A percentile compares a stretch with the other conserved stretches of the same genome.
These are phyloP conservation scores for Dittrichia graveolens DNA, from an alignment of 129 eudicot genomes.

Conservation along the genomic window DNA sequence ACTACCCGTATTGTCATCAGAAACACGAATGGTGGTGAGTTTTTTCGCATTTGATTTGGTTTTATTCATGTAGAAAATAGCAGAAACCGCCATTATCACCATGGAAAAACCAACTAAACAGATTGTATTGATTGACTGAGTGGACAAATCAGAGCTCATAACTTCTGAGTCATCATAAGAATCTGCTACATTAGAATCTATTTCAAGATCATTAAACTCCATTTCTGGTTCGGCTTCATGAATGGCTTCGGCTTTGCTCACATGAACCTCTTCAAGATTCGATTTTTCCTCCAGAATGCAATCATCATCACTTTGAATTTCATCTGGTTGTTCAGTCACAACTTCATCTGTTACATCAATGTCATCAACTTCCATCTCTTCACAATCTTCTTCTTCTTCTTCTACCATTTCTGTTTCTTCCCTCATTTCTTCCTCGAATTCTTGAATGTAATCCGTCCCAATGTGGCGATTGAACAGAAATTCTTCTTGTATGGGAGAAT, in stretches of 20 bases:
- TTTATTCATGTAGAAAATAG: conserved; percentile 29
- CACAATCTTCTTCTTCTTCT: conserved; percentile 28
- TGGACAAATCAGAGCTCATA: neutral
- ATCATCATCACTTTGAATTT: conserved; percentile 10
- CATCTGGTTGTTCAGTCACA: conserved; percentile 11
- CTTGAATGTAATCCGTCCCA: conserved; percentile 26
- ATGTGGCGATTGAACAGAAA: conserved; percentile 29
- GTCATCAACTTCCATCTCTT: conserved; percentile 37
- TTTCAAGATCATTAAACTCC: conserved; percentile 23
- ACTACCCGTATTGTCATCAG: conserved; percentile 37
- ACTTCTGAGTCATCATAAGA: conserved; percentile 23
- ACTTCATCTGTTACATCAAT: conserved; percentile 25
- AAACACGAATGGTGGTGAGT: conserved; percentile 12
- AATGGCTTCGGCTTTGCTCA: conserved; percentile 10
- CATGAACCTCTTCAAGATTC: conserved; percentile 28
- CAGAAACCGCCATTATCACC: conserved; percentile 28
- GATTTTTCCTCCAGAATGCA: conserved; percentile 7
- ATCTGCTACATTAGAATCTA: conserved; percentile 13
- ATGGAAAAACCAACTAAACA: conserved; percentile 32
- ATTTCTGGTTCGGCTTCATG: conserved; percentile 20
- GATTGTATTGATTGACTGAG: conserved; percentile 16
- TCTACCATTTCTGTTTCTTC: conserved; percentile 16
- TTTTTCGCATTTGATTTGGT: conserved; percentile 12
- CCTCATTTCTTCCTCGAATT: conserved; percentile 28
- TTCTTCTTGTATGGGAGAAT: conserved; percentile 39